Base-by-base conservation (phyloP, 345 rosid species). In the Cardamine chenopodiifolia region DNA sequence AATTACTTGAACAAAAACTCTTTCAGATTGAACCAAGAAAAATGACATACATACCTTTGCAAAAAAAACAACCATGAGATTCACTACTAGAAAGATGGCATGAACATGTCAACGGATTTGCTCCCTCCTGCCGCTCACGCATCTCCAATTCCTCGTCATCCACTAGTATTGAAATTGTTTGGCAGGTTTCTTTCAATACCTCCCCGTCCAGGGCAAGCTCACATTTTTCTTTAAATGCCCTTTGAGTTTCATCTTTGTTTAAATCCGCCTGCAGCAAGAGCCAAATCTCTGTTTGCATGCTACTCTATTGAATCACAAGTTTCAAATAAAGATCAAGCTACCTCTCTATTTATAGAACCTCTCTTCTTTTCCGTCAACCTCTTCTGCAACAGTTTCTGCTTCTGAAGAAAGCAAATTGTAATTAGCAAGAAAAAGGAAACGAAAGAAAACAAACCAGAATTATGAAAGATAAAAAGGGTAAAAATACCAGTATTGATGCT, bases 141-240 rank as follows among this genome's bases (percentile, higher is more conserved):
- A 87, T 78, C 83, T 95, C 99, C 75, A 95, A 70, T 63, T 89
- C 96, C 83, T 95, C 99, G 62, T 95, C 99, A 82, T 95, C 99
- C 64, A 82, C 83, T 72, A 90, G 85, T 82, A 79, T 66, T 8
- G 78, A 76, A 69, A 71, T 81, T 65, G 79, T 83, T 75, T 84
- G 82, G 57, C 70, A 75, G 55, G 68, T 39, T 48, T 85, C 85
- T 70, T 79, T 71, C 60, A 81, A 68, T 49, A 76, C 61, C 26
- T 53, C 69, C 66, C 74, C 83, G 35, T 88, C 89, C 71, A 81
- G 29, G 57, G 85, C 82, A 65, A 92, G 99, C 80, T 85, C 88
- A 58, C 98, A 95, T 75, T 81, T 90, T 66, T 83, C 91, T 75
- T 59, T 79, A 37, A 22, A 77, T 25, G 76, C 78, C 68, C 42